A percentile compares a stretch with the other conserved stretches of the same genome.
Conservation (phyloP, 164 flowering plant genomes). For the Piper longum region DNA sequence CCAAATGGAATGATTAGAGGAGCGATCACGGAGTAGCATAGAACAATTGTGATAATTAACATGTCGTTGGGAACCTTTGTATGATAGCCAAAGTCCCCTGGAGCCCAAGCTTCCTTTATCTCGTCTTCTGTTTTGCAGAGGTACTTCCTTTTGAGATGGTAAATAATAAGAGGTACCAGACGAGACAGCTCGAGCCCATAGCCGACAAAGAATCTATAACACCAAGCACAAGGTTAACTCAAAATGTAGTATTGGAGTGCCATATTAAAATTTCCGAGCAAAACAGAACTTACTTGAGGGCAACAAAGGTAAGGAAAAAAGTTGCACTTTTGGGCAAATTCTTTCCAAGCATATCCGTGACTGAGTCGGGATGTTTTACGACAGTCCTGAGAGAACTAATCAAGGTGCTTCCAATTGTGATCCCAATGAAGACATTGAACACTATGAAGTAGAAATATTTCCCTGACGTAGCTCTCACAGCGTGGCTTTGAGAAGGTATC, state of each 20-base stretch:
- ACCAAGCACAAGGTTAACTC: not conserved
- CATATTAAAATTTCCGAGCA: not conserved
- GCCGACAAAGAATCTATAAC: slow-evolving; percentile 76
- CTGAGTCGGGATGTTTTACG: slow-evolving; percentile 28
- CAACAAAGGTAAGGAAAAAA: slow-evolving; percentile 88
- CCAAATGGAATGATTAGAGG: slow-evolving; percentile 85
- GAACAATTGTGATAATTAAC: slow-evolving; percentile 60
- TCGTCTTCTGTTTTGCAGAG: slow-evolving; percentile 88
- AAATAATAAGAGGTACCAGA: slow-evolving; percentile 67
- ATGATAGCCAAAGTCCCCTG: slow-evolving; percentile 59
- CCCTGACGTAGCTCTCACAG: slow-evolving; percentile 76
- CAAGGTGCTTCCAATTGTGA: slow-evolving; percentile 63
- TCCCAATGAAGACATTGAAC: slow-evolving; percentile 84
- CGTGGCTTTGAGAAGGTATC: slow-evolving; percentile 68
- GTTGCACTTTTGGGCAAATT: slow-evolving; percentile 75
- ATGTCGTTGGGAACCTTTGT: slow-evolving; percentile 74
- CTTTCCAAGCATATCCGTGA: slow-evolving; percentile 30
- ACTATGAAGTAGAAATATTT: slow-evolving; percentile 81
- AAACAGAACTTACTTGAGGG: slow-evolving; percentile 59
- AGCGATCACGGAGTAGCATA: slow-evolving; percentile 86
- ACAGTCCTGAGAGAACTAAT: slow-evolving; percentile 41
- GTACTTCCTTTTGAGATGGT: slow-evolving; percentile 67
- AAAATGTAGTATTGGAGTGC: not conserved
- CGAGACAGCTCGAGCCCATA: slow-evolving; percentile 91
- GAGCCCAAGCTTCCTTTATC: slow-evolving; percentile 77